Evolutionary conservation across 2,329 filamentous ascomycete species (phyloP), one percentile per base, ranked within the genome.

Genomic region (Venturia oleaginea): DNA sequence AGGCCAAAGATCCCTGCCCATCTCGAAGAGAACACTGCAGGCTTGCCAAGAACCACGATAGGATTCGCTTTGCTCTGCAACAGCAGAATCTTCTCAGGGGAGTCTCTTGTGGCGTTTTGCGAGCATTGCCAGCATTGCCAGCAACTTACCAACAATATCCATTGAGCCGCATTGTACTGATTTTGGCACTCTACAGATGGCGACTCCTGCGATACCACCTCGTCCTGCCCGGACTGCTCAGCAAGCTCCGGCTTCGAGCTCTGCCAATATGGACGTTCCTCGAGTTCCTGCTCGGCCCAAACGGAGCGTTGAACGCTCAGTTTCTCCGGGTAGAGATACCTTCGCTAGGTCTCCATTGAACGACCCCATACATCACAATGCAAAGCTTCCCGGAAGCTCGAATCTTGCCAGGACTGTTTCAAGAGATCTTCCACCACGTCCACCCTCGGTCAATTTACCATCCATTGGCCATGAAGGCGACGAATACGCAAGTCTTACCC

Each of bases 331-430:
- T 69, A 85, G 87, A 69, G 88, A 91, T 70, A 87, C 87, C 70
- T 96, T 89, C 74, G 90, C 91, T 42, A 91, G 86, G 61, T 96
- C 92, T 62, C 93, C 93, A 10, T 80, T 97, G 71, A 94, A 93
- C 74, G 89, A 91, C 71, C 83, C 79, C 65, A 75, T 79, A 11
- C 75, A 79, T 75, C 69, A 77, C 70, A 70, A 73, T 70, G 72
- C 71, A 32, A 66, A 64, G 22, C 66, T 65, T 46, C 64, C 63
- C 34, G 75, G 73, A 65, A 74, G 72, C 57, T 71, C 69, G 68
- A 72, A 71, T 62, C 73, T 75, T 43, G 74, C 72, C 60, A 69
- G 70, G 22, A 74, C 75, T 38, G 24, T 34, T 19, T 57, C 65
- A 2, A 34, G 37, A 37, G 76, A 81, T 67, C 73, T 80, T 34